Base-by-base conservation (phyloP, 495 filamentous ascomycete genomes). In the Delitschia confertaspora region DNA sequence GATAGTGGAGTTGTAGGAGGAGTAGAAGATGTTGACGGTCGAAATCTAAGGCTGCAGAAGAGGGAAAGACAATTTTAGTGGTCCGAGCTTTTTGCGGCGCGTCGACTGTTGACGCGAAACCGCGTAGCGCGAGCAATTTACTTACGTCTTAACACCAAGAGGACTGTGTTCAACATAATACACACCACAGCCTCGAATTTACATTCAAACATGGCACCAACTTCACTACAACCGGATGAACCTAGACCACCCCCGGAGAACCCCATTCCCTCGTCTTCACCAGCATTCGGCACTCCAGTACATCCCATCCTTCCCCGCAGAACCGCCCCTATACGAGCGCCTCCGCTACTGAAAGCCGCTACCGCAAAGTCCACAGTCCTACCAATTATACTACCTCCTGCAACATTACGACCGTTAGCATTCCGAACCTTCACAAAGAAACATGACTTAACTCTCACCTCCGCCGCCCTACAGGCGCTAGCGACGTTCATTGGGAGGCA, bases 381-480 rank as follows among this genome's bases (percentile, higher is more conserved):
- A 4, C 85, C 91, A 9, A 87, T 98, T 40, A 62, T 89, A 24
- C 82, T 98, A 22, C 88, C 88, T 13, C 82, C 87, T 3, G 76
- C 83, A 17, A 89, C 85, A 0, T 70, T 98, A 24, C 76, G 91
- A 51, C 93, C 91, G 4, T 70, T 95, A 24, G 91, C 91, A 29
- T 96, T 98, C 60, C 82, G 91, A 27, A 89, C 85, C 0, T 93
- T 98, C 52, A 98, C 91, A 5, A 93, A 95, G 65, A 98, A 98
- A 56, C 86, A 98, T 63, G 89, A 88, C 60, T 71, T 98, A 26
- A 96, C 88, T 0, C 79, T 98, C 27, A 94, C 85, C 3, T 89
- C 89, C 0, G 74, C 87, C 6, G 85, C 91, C 0, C 71, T 98
- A 1, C 77, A 87, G 60, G 75, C 80, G 7, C 69, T 98, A 17